Evolutionary conservation across 352 stramenopile genomes (phyloP).

Genomic region (Hyaloperonospora brassicae): DNA sequence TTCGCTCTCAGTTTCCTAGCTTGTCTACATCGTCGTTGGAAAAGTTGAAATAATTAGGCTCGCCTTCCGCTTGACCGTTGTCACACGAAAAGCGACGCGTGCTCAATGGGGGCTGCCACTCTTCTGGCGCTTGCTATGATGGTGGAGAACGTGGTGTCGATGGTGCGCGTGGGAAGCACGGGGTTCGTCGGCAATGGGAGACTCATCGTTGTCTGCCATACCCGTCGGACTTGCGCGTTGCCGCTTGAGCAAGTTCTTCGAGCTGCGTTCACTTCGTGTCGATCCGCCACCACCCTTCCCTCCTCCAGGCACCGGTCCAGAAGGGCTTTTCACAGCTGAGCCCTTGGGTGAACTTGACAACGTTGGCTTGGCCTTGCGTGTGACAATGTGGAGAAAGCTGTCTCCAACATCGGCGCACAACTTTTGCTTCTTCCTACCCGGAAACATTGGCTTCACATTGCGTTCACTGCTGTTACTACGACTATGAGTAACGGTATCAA

Average conservation of each 20-base stretch:
- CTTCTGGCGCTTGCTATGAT: slow-evolving; percentile 46
- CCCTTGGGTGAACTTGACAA: slow-evolving; percentile 13
- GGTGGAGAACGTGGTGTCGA: slow-evolving; percentile 29
- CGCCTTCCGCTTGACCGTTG: slow-evolving; percentile 14
- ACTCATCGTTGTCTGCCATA: slow-evolving; percentile 32
- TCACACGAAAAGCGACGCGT: slow-evolving; percentile 5
- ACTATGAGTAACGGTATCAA: slow-evolving; percentile 12
- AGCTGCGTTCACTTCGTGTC: slow-evolving; percentile 12
- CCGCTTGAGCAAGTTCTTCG: slow-evolving; percentile 40
- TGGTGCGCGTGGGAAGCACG: slow-evolving; percentile 24
- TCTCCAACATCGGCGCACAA: slow-evolving; percentile 33
- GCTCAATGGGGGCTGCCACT: slow-evolving; percentile 20
- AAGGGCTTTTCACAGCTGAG: slow-evolving; percentile 8
- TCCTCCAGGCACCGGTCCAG: slow-evolving; percentile 9
- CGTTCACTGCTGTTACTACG: slow-evolving; percentile 12
- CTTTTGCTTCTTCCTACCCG: slow-evolving; percentile 52
- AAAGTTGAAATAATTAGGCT: slow-evolving; percentile 31
- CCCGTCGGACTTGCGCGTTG: slow-evolving; percentile 25
- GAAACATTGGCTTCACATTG: slow-evolving; percentile 31
- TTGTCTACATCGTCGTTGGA: slow-evolving; percentile 33
- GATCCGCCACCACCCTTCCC: slow-evolving; percentile 13
- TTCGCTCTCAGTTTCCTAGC: slow-evolving; percentile 20
- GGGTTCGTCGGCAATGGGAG: slow-evolving; percentile 34
- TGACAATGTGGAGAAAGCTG: slow-evolving; percentile 31
- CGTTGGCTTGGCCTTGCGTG: slow-evolving; percentile 30